Conservation (phyloP, 1,284 basidiomycete genomes). For the Flammula alnicola region DNA sequence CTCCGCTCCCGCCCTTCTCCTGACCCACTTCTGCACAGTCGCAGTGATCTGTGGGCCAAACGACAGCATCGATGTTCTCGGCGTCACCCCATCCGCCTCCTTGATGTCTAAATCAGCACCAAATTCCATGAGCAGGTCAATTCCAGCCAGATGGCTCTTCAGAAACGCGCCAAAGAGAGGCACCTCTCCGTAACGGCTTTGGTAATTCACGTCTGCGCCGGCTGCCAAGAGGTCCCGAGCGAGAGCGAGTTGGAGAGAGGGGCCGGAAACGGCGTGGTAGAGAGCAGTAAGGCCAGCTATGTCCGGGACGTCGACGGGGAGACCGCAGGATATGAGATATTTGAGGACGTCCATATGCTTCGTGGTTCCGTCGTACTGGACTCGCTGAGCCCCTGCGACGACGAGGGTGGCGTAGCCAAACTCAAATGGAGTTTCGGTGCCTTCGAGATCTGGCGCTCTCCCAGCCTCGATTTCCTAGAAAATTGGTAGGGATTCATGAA, state of each 20-base stretch:
- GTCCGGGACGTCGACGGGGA: constrained; percentile 46
- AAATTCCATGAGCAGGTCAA: constrained; percentile 54
- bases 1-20: constrained; percentile 47
- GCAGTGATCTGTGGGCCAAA: constrained; percentile 54
- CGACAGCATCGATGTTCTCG: constrained; percentile 35
- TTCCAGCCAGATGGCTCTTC: constrained; percentile 34
- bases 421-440: constrained; percentile 50
- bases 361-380: constrained; percentile 22
- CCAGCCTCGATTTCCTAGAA: constrained; percentile 44
- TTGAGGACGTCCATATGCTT: constrained; percentile 42
- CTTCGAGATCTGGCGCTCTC: constrained; percentile 44
- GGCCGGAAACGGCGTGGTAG: constrained; percentile 44
- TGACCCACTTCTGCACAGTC: constrained; percentile 49
- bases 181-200: constrained; percentile 51
- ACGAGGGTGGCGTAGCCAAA: constrained; percentile 50
- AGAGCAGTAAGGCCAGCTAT: constrained; percentile 55
- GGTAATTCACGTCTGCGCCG: constrained; percentile 50
- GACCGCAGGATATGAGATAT: constrained; percentile 48
- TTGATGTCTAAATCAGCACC: constrained; percentile 49
- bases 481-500: constrained; percentile 9
- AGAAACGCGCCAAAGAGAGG: constrained; percentile 45
- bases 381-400: constrained; percentile 47
- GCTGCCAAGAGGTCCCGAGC: constrained; percentile 47
- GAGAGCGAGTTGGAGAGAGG: constrained; percentile 26
- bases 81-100: constrained; percentile 49